Conservation (phyloP, 2,329 filamentous ascomycete genomes). For the Ceratocystiopsis minuta region DNA sequence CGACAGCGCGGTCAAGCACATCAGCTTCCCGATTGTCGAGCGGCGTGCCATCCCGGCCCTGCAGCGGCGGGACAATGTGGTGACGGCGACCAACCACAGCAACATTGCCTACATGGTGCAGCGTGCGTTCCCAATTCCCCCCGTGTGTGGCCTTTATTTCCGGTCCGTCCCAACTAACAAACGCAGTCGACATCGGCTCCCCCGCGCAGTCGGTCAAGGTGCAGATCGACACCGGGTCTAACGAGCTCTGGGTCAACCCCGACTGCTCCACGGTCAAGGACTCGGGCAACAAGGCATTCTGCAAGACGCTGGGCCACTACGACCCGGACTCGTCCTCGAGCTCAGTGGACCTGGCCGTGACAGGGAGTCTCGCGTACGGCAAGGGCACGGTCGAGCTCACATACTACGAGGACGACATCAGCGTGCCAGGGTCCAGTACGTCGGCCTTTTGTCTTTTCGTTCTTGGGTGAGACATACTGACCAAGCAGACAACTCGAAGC, state of each 20-base stretch:
- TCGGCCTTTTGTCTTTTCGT: slow-evolving; percentile 2
- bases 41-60: neutral
- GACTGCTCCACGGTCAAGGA: slow-evolving; percentile 27
- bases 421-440: slow-evolving; percentile 10
- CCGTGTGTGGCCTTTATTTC: no score
- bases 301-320: slow-evolving; percentile 23
- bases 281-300: slow-evolving; percentile 18
- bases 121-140: neutral
- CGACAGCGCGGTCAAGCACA: neutral
- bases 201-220: slow-evolving; percentile 29
- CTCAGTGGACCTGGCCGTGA: slow-evolving; percentile 12
- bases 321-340: slow-evolving; percentile 19
- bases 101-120: slow-evolving; percentile 8
- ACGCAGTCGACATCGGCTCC: slow-evolving; percentile 25
- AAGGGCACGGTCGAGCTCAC: slow-evolving; percentile 23
- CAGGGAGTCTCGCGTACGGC: slow-evolving; percentile 24
- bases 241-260: slow-evolving; percentile 41
- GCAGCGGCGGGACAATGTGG: slow-evolving; percentile 2
- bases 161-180: no score
- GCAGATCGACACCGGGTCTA: slow-evolving; percentile 35
- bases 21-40: slow-evolving; percentile 5
- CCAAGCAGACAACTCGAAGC: slow-evolving; percentile 16
- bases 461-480: neutral
- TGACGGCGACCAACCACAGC: slow-evolving; percentile 6
- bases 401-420: slow-evolving; percentile 24